Conservation (phyloP, 805 yeast species). For the Brettanomyces anomalus region DNA sequence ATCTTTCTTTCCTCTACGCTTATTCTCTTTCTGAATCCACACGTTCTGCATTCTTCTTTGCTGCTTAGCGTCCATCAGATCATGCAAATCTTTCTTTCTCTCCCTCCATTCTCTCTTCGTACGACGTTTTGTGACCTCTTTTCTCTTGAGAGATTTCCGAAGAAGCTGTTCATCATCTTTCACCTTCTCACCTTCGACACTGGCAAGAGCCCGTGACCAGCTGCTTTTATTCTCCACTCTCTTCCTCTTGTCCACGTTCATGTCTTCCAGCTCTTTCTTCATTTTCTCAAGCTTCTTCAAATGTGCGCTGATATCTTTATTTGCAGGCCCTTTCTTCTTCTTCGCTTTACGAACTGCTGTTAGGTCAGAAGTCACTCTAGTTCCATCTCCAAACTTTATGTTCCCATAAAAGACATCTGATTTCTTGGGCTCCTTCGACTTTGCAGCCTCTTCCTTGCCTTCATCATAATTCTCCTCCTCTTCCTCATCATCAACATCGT, state of each 20-base stretch:
- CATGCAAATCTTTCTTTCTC: constrained; percentile 71
- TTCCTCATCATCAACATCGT: constrained; percentile 25
- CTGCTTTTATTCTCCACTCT: constrained; percentile 60
- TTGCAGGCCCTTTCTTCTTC: constrained; percentile 69
- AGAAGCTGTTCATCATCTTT: constrained; percentile 85
- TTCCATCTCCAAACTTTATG: constrained; percentile 76
- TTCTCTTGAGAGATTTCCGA: constrained; percentile 76
- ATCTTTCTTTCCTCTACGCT: constrained; percentile 69
- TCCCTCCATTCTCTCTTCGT: constrained; percentile 91
- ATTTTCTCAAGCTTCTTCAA: constrained; percentile 65
- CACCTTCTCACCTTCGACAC: constrained; percentile 81
- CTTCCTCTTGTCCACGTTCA: constrained; percentile 55
- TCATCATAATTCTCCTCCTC: constrained; percentile 26
- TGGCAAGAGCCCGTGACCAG: constrained; percentile 79
- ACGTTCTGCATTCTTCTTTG: constrained; percentile 91
- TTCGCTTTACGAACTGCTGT: constrained; percentile 44
- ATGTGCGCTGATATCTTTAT: constrained; percentile 78
- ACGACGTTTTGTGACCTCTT: constrained; percentile 74
- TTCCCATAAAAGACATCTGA: constrained; percentile 63
- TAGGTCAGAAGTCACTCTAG: constrained; percentile 66
- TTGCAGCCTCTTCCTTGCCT: constrained; percentile 9
- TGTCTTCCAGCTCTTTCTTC: constrained; percentile 48
- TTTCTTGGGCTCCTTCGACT: not conserved
- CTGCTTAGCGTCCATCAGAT: constrained; percentile 61
- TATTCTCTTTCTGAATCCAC: constrained; percentile 75